Percentiles rank a stretch among this genome's conserved stretches.
Evolutionary conservation across 306 rosid species (phyloP).

Genomic region (Cucumis cinereus): DNA sequence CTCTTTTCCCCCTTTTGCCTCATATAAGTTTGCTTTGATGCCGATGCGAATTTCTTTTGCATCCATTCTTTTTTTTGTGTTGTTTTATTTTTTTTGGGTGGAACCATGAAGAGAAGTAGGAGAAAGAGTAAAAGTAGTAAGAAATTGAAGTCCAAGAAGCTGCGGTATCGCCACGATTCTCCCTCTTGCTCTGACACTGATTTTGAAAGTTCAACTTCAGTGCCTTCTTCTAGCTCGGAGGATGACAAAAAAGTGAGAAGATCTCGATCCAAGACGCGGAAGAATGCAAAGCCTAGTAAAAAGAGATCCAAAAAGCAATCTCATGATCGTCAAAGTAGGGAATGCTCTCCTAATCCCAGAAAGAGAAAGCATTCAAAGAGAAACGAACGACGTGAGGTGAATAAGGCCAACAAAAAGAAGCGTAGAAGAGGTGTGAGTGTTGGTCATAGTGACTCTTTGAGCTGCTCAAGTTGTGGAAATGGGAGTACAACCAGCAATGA

Average conservation of each 20-base stretch:
- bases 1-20: background rate
- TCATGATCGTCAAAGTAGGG: constrained; percentile 29
- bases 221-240: constrained; percentile 38
- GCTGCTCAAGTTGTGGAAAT: constrained; percentile 39
- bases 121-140: constrained; percentile 27
- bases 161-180: constrained; percentile 31
- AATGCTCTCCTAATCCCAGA: constrained; percentile 30
- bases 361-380: constrained; percentile 50
- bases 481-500: constrained; percentile 27
- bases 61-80: background rate
- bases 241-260: constrained; percentile 35
- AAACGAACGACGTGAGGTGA: constrained; percentile 23
- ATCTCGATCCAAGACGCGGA: constrained; percentile 32
- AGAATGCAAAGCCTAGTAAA: constrained; percentile 32
- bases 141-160: constrained; percentile 57
- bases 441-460: constrained; percentile 24
- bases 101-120: constrained; percentile 30
- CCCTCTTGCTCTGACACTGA: constrained; percentile 34
- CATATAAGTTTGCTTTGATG: background rate
- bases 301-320: constrained; percentile 38
- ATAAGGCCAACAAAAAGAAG: constrained; percentile 29
- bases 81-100: constrained; percentile 15
- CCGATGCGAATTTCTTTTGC: background rate
- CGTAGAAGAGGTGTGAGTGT: constrained; percentile 36
- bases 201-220: constrained; percentile 26